A percentile compares a stretch with the other conserved stretches of the same genome.
phyloP scores from a whole-genome alignment of 176 grass and related monocot genomes.

The Raddia distichophylla region DNA sequence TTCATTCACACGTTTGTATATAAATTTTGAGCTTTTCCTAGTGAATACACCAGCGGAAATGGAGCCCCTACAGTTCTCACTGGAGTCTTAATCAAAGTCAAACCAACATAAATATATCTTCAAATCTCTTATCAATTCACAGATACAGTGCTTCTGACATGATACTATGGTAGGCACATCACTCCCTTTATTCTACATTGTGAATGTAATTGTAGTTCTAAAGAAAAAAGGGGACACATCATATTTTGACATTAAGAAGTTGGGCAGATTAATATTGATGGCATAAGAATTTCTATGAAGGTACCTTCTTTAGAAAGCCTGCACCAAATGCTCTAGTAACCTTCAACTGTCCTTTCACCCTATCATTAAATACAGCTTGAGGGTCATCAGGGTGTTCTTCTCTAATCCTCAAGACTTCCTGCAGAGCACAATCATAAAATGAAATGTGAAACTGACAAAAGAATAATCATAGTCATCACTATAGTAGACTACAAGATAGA shows the following conservation, averaged over 20 bases:
- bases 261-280: conserved; percentile 13
- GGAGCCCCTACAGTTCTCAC: not conserved
- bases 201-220: not conserved
- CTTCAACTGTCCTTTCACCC: conserved; percentile 93
- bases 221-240: conserved; percentile 11
- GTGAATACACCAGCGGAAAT: conserved; percentile 7
- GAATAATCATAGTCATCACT: conserved; percentile 13
- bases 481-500: conserved; percentile 23
- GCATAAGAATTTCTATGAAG: not conserved
- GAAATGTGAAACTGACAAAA: conserved; percentile 21
- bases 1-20: not conserved
- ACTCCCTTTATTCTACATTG: not conserved
- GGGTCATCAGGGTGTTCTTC: conserved; percentile 84
- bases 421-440: conserved; percentile 34
- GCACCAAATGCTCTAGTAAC: conserved; percentile 96
- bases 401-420: conserved; percentile 91
- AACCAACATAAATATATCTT: not conserved
- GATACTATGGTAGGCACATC: not conserved
- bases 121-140: not conserved
- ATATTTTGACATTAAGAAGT: not conserved
- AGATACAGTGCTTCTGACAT: conserved; percentile 10
- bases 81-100: not conserved
- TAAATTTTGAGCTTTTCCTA: not conserved
- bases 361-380: conserved; percentile 85
- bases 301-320: conserved; percentile 91